Base-by-base conservation (phyloP, 441 rosid species). In the Flueggea neowawraea region DNA sequence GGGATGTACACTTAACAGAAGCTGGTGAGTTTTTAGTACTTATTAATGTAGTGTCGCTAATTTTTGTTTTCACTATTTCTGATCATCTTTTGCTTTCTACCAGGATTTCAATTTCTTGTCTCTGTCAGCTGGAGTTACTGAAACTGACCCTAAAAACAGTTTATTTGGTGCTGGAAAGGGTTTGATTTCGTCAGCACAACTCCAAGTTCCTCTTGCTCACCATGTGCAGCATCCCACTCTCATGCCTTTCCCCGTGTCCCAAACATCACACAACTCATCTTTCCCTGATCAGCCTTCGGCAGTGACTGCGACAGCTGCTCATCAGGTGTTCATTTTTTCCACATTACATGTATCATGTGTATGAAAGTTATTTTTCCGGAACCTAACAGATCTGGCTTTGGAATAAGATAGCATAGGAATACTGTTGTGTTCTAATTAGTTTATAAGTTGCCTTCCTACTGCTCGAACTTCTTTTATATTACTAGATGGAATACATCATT, bases 51-150 rank as follows among this genome's bases (percentile, higher is more conserved):
- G 28, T 16, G 31, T 55, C 13, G 16, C 55, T 61, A 39, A 5
- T 64, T 49, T 12, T 15, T n/a, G 33, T n/a, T 31, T 3, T 55
- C 3, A 6, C 16, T 31, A 4, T 4, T 55, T 33, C 73, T 58
- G 66, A 68, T 65, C 43, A 12, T 50, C 49, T 47, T 51, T 52
- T 71, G 58, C 60, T 67, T 61, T 59, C 66, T 43, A 32, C 72
- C 84, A 93, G 98, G 67, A 74, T 71, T 85, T 74, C 61, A 74
- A 88, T n/a, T n/a, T n/a, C 80, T 65, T 90, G 68, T 82, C 95
- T 68, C 66, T 88, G 55, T 75, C 87, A 10, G 31, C 75, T 65
- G 87, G 84, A 58, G 68, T 68, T 43, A 58, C 61, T 16, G 65
- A 52, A 33, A 47, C 55, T 39, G 80, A 82, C 58, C 61, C 66